Base-by-base conservation (phyloP, 2,329 filamentous ascomycete genomes). In the Aspergillus fijiensis region DNA sequence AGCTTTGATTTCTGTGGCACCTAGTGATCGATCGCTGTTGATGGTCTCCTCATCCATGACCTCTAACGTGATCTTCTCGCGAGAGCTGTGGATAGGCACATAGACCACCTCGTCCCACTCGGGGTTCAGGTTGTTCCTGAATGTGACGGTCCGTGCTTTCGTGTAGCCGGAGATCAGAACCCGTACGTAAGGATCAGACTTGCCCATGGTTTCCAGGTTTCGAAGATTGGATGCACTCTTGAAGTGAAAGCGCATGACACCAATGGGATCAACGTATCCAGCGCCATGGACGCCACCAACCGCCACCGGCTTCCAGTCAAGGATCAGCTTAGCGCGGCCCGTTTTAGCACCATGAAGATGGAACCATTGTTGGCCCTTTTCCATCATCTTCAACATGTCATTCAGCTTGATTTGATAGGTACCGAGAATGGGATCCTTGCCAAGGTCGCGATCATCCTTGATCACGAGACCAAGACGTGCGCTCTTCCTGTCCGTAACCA, bases 81-180 rank as follows among this genome's bases (percentile, higher is more conserved):
- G 89, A 14, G 85, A 70, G 6, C 89, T 92, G 74, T 97, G 94
- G 59, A 99, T 85, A 1, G 96, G 94, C 0, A 99, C 84, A 72
- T 99, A 99, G 23, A 97, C 85, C 25, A 99, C 88, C 77, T 99
- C 95, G 70, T 99, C 92, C 88, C 91, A 99, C 56, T 95, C 90
- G 2, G 95, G 95, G 73, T 96, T 92, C 60, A 99, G 86, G 63
- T 97, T 96, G 78, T 96, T 99, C 73, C 92, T 88, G 81, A 95
- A 96, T 0, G 94, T 98, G 54, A 99, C 95, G 2, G 95, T 98
- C 60, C 93, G 87, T 10, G 86, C 92, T 76, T 94, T 96, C 72
- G 95, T 89, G 59, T 98, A 87, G 50, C 95, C 94, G 51, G 93
- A 96, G 7, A 97, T 84, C 56, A 97, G 77, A 1, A 98, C 89